Evolutionary conservation across 2,329 filamentous ascomycete species (phyloP).

Genomic region (Neurospora sp.): DNA sequence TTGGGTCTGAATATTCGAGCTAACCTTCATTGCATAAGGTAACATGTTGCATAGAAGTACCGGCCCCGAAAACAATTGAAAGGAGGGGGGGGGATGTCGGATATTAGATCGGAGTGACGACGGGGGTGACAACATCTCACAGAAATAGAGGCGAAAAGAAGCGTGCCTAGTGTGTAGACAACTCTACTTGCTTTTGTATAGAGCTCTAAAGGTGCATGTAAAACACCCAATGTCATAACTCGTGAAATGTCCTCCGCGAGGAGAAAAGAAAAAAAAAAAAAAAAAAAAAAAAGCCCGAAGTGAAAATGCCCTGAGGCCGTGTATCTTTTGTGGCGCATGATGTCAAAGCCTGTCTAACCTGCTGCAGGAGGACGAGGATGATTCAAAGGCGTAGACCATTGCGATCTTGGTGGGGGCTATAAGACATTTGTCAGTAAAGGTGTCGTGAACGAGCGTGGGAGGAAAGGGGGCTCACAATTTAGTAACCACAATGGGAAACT

Average conservation of each 20-base stretch:
- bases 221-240: background rate
- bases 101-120: too few relatives aligned
- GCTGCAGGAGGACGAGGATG: accelerated
- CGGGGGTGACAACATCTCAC: too few relatives aligned
- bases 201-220: background rate
- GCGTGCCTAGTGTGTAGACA: background rate
- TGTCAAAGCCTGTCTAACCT: accelerated
- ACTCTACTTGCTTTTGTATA: background rate
- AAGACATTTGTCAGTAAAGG: too few relatives aligned
- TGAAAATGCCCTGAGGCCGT: background rate
- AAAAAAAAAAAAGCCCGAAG: background rate
- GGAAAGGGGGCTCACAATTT: too few relatives aligned
- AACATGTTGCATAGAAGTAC: too few relatives aligned
- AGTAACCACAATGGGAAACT: background rate
- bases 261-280: background rate
- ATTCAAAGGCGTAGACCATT: accelerated
- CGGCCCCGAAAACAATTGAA: too few relatives aligned
- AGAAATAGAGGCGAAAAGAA: too few relatives aligned
- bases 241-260: background rate
- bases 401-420: too few relatives aligned
- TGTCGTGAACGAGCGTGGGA: too few relatives aligned
- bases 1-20: too few relatives aligned
- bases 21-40: too few relatives aligned
- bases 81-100: too few relatives aligned
- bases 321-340: background rate